Evolutionary conservation across 202 grass and related monocot genomes (phyloP), one percentile per base, ranked within the genome.

Genomic region (Zoysia matrella): DNA sequence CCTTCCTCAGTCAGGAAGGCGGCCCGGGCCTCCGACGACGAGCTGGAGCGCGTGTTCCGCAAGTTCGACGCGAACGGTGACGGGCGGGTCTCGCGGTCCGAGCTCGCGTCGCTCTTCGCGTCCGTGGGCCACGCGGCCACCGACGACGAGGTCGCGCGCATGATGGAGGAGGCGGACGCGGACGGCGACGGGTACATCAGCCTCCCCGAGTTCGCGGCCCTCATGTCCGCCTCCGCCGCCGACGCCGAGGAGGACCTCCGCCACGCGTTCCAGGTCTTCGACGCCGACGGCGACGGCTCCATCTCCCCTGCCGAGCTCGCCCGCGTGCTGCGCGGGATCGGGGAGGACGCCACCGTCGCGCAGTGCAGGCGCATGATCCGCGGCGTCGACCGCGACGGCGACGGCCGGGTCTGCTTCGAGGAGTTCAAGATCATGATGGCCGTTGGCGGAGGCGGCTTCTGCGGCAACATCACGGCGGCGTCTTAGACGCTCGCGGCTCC

Each of bases 351-450:
- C 0, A 89, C 96, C 6, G 85, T 94, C 18, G 85, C 84, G 7
- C 91, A 99, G 87, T 99, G 96, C 80, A 80, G 83, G 4, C 88
- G 91, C 83, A 99, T 99, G 96, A 98, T 98, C 77, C 8, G 88
- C 14, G 96, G 96, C 61, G 91, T 98, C 14, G 96, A 98, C 66
- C 91, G 71, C 16, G 92, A 98, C 45, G 95, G 92, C 1, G 95
- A 98, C 14, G 95, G 95, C 0, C 81, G 90, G 67, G 79, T 98
- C 0, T 89, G 81, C 0, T 98, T 95, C 67, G 96, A 98, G 47
- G 96, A 98, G 87, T 98, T 98, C 76, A 95, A 90, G 87, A 63
- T 85, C 77, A 98, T 98, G 96, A 95, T 98, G 96, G 81, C 90
- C 43, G 86, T 58, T 16, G 86, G 74, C 16, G 84, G 74, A 2